Percentiles rank a stretch among this genome's conserved stretches.
Conservation (phyloP, 805 yeast genomes). For the Metschnikowia matae region DNA sequence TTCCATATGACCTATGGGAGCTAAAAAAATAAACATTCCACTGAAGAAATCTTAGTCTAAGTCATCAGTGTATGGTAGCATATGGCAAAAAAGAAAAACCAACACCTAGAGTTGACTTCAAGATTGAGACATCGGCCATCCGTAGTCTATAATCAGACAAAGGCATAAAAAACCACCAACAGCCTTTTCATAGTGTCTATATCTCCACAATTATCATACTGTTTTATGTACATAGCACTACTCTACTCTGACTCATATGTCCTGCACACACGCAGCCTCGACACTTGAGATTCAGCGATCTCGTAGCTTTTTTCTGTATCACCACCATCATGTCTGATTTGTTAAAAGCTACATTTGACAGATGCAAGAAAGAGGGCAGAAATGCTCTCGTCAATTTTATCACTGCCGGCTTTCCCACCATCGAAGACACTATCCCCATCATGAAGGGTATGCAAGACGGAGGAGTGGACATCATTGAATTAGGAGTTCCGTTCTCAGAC, state of each 20-base stretch:
- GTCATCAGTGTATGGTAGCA: too few species aligned
- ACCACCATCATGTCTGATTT: slow-evolving; percentile 44
- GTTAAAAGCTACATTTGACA: slow-evolving; percentile 55
- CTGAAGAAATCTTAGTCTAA: too few species aligned
- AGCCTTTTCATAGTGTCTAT: neutral
- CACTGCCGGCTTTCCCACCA: slow-evolving; percentile 91
- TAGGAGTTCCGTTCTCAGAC: slow-evolving; percentile 95
- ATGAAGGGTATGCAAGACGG: slow-evolving; percentile 87
- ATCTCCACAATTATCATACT: neutral
- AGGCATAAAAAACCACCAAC: neutral
- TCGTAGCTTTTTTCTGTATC: neutral
- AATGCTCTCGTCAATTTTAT: slow-evolving; percentile 87
- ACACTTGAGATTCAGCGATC: neutral
- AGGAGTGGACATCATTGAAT: slow-evolving; percentile 91
- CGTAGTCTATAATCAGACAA: too few species aligned
- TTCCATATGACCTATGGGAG: too few species aligned
- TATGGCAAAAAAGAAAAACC: too few species aligned
- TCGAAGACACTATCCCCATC: slow-evolving; percentile 84
- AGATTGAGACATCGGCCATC: too few species aligned
- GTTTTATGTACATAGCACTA: slow-evolving; percentile 1
- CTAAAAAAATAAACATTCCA: too few species aligned
- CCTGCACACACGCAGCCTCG: neutral
- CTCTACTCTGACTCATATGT: slow-evolving; percentile 1
- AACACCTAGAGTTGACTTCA: too few species aligned
- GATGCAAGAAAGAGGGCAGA: slow-evolving; percentile 63